phyloP scores from a whole-genome alignment of 371 early-diverging fungal genomes.

The Blakeslea trispora region DNA sequence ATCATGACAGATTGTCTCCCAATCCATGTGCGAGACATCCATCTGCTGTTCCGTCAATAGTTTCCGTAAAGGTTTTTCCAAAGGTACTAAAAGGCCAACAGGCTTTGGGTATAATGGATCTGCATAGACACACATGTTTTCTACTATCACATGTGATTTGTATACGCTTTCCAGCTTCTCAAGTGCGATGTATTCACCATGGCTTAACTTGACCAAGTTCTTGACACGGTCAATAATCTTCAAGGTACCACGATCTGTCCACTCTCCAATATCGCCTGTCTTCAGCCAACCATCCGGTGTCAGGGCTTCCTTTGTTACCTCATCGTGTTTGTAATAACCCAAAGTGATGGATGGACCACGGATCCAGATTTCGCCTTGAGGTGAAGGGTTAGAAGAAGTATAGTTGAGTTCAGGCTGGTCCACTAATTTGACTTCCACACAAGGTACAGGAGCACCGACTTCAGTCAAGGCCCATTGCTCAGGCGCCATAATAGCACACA shows the following conservation, averaged over 20 bases:
- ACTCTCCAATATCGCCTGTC: conserved; percentile 92
- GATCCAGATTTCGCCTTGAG: conserved; percentile 87
- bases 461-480: conserved; percentile 61
- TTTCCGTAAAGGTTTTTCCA: conserved; percentile 36
- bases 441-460: conserved; percentile 85
- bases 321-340: conserved; percentile 70
- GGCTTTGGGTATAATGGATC: conserved; percentile 67
- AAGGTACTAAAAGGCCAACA: conserved; percentile 77
- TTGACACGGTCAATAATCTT: conserved; percentile 80
- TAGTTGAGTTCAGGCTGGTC: conserved; percentile 85
- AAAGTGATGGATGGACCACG: conserved; percentile 77
- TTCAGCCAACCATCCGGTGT: conserved; percentile 87
- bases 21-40: conserved; percentile 54
- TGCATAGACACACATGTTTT: conserved; percentile 88
- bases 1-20: conserved; percentile 33
- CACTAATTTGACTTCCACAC: conserved; percentile 86
- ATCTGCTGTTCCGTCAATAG: conserved; percentile 8
- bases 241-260: conserved; percentile 65
- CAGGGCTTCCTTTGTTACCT: conserved; percentile 70
- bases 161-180: conserved; percentile 96
- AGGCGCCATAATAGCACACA: conserved; percentile 66
- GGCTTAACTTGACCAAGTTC: conserved; percentile 79
- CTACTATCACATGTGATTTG: conserved; percentile 71
- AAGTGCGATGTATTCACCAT: conserved; percentile 94
- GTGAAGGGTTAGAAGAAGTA: conserved; percentile 60